Base-by-base conservation (phyloP, 2,329 filamentous ascomycete genomes). In the Fusarium sp. region DNA sequence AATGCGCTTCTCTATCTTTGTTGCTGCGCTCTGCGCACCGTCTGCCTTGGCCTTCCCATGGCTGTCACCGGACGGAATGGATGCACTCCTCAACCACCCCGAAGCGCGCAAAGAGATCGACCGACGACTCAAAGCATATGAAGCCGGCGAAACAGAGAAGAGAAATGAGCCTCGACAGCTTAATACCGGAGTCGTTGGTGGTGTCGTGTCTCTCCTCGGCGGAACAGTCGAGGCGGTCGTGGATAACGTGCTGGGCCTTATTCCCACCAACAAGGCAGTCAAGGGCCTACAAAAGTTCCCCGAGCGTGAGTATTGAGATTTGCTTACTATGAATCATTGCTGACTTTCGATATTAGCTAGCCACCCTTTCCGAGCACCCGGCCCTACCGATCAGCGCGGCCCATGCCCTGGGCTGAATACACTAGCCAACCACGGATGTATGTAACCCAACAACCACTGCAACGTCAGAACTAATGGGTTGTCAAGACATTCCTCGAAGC, bases 211-310 rank as follows among this genome's bases (percentile, higher is more conserved):
- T 31, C 27, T 68, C 7, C 58, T 68, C 1, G 64, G 53, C 3
- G 64, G 65, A 7, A 68, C 65, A 2, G 52, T 68, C 2, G 65
- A 68, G 18, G 65, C 65, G 1, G 63, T 64, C 1, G 6, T 68
- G 3, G 65, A 68, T 6, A 68, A 63, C 4, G 43, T 68, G 3
- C 2, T 55, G 8, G 65, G 65, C 1, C 48, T 68, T 3, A 68
- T 68, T 15, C 65, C 65, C 6, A 67, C 65, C 43, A 56, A 64
- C 18, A 64, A 68, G 23, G 65, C 65, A 7, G 65, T 68, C 23
- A 47, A 55, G 8, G 65, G 64, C 0, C n/a, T 68, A 10, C 65
- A 68, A 5, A 68, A 64, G 43, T 68, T 68, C 39, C 65, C 65
- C 1, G 63, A 68, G 18, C 11, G 50, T 41, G 12, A 12, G 51